Base-by-base conservation (phyloP, 192 early-diverging fungal genomes). In the Backusella mclennaniae region DNA sequence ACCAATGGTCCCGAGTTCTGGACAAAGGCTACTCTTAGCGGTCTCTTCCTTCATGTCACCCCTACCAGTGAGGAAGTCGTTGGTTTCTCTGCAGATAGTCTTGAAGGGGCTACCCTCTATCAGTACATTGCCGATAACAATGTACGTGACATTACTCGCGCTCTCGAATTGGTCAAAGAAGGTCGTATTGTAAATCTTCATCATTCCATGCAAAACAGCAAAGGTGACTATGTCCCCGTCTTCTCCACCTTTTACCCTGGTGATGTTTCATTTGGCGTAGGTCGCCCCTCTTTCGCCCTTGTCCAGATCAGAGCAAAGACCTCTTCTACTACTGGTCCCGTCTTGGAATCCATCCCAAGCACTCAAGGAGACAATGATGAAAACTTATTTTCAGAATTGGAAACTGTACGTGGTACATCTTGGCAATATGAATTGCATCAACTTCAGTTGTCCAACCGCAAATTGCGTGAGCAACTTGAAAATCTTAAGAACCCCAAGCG, bases 401-500 rank as follows among this genome's bases (percentile, higher is more conserved):
- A 79, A 44, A 38, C 78, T 14, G 59, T 72, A 19, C 69, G 78
- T 23, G 66, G 67, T 36, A 79, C 78, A 2, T 72, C 52, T 33
- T 79, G 78, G 78, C 78, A 79, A 38, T 79, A 79, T 52, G 78
- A 79, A 71, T 31, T 79, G 1, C 73, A 79, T 72, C 78, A 79
- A 41, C 76, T 93, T 23, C 79, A 86, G 31, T 73, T 90, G 68
- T 76, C 85, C 38, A 91, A 92, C 75, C 85, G 85, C 31, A 78
- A 84, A 66, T 76, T 93, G 72, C 73, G 76, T 15, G 92, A 90
- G 23, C 90, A 90, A 73, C 52, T 91, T 17, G 86, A 84, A 23
- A 26, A 71, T 14, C 78, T 82, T 12, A 75, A 71, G 29, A 71
- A 67, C 19, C 83, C 75, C 19, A 79, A 76, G 72, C 71, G 69